Base-by-base conservation (phyloP, 2,329 filamentous ascomycete genomes). In the Xylariales sp. region DNA sequence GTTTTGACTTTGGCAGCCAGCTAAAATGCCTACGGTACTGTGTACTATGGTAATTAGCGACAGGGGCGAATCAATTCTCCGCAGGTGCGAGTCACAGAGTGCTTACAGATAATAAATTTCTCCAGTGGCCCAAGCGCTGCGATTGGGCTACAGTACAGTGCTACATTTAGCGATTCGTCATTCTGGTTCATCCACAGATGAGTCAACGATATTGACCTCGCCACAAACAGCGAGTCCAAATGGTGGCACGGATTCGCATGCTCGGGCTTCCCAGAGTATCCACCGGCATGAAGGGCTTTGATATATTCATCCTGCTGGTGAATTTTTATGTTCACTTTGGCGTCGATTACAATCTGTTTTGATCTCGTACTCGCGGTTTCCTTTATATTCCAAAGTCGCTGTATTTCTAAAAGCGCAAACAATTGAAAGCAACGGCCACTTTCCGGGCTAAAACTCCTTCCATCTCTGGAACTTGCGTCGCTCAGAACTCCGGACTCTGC, bases 361-460 rank as follows among this genome's bases (percentile, higher is more conserved):
- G 24, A 16, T 33, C 24, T 25, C 9, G 10, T 9, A 28, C 28
- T 44, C 28, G 9, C 2, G n/a, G 7, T 31, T 38, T 36, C n/a
- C 51, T 44, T 46, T 27, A 38, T 50, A 49, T 51, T 58, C 43
- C 41, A 48, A 69, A 69, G 66, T 51, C 65, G 65, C 65, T 68
- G 60, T 68, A 69, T 69, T 69, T 69, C 57, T 63, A 63, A 69
- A 67, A 69, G 66, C 66, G 65, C 66, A 67, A 38, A 38, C 16
- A 14, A 5, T 16, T 34, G 14, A n/a, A 15, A 22, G 25, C 25
- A 18, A 18, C 22, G 14, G n/a, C 20, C 33, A 36, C 27, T 25
- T 25, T 24, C 24, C 27, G 21, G 14, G 33, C 8, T 11, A 10
- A 18, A 10, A n/a, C 31, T 9, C 20, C 12, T 19, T 33, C n/a